phyloP scores from a whole-genome alignment of 2,329 filamentous ascomycete species.

The Pyricularia pennisetigena region DNA sequence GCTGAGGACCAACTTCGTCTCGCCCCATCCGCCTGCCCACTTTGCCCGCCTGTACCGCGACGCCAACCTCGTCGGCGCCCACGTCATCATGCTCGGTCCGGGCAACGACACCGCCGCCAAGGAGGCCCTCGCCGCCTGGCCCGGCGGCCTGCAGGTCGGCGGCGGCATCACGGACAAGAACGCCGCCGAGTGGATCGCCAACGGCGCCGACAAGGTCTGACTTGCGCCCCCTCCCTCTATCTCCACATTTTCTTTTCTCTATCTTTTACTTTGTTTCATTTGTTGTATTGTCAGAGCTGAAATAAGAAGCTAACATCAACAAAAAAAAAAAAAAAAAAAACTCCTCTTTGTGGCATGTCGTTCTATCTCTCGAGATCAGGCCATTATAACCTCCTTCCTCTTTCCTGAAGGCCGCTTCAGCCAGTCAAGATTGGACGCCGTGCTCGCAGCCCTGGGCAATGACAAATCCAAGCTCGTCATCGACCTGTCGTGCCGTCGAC shows the following conservation, averaged over 20 bases:
- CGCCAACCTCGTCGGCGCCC: slow-evolving; percentile 64
- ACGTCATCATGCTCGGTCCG: slow-evolving; percentile 94
- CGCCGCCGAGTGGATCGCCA: slow-evolving; percentile 75
- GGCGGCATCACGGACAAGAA: slow-evolving; percentile 88
- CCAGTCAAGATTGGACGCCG: slow-evolving; percentile 60
- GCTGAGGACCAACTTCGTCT: slow-evolving; percentile 89
- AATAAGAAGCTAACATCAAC: too few species aligned
- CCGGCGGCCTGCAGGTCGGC: slow-evolving; percentile 72
- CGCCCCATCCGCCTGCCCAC: slow-evolving; percentile 68
- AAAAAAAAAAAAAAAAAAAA: neutral
- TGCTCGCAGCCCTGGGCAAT: slow-evolving; percentile 62
- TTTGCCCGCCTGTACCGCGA: slow-evolving; percentile 77
- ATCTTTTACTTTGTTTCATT: neutral
- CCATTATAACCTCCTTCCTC: slow-evolving; percentile 93
- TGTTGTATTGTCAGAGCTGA: neutral
- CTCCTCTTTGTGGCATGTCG: slow-evolving; percentile 16
- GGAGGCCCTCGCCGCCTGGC: slow-evolving; percentile 73
- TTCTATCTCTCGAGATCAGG: slow-evolving; percentile 44
- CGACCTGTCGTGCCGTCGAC: slow-evolving; percentile 78
- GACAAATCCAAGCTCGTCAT: slow-evolving; percentile 81
- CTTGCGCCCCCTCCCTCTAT: slow-evolving; percentile 1
- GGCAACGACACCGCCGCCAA: slow-evolving; percentile 73
- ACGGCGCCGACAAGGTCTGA: slow-evolving; percentile 77
- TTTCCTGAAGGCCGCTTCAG: slow-evolving; percentile 82
- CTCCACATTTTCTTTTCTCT: neutral